phyloP scores from a whole-genome alignment of 192 early-diverging fungal genomes.

The Phlyctochytrium planicorne region DNA sequence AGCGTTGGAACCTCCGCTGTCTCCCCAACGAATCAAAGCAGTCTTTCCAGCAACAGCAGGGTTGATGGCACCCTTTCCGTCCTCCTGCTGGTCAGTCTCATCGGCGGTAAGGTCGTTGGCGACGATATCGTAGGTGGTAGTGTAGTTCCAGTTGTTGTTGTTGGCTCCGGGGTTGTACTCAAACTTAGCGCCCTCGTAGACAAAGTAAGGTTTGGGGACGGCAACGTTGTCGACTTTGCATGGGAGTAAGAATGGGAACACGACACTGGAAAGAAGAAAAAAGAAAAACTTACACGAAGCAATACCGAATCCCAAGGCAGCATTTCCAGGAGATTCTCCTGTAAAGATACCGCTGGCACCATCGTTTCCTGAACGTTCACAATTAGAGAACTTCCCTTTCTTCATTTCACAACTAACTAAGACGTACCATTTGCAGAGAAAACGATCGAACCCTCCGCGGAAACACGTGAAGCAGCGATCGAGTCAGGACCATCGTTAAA shows the following conservation, averaged over 20 bases:
- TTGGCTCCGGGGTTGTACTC: neutral
- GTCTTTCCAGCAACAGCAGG: neutral
- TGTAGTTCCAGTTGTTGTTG: neutral
- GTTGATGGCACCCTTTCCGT: neutral
- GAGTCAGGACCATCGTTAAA: neutral
- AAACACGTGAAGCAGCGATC: constrained; percentile 29
- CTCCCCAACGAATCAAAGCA: constrained; percentile 16
- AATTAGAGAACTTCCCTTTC: too few species aligned
- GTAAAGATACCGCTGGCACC: constrained; percentile 73
- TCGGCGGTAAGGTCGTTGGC: constrained; percentile 2
- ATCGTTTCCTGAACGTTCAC: too few species aligned
- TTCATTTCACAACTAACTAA: too few species aligned
- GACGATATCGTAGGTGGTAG: neutral
- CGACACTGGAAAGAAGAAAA: constrained; percentile 21
- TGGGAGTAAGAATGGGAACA: constrained; percentile 4
- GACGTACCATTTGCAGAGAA: too few species aligned
- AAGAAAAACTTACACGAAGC: constrained; percentile 4
- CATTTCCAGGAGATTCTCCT: constrained; percentile 59
- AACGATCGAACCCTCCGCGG: constrained; percentile 31
- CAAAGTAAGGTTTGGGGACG: neutral
- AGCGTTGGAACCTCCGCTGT: neutral
- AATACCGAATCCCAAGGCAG: constrained; percentile 28
- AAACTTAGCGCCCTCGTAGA: neutral
- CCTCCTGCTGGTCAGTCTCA: neutral
- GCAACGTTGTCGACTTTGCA: constrained; percentile 8